Evolutionary conservation across 2,329 filamentous ascomycete genomes (phyloP).

Genomic region (Meredithiella fracta): DNA sequence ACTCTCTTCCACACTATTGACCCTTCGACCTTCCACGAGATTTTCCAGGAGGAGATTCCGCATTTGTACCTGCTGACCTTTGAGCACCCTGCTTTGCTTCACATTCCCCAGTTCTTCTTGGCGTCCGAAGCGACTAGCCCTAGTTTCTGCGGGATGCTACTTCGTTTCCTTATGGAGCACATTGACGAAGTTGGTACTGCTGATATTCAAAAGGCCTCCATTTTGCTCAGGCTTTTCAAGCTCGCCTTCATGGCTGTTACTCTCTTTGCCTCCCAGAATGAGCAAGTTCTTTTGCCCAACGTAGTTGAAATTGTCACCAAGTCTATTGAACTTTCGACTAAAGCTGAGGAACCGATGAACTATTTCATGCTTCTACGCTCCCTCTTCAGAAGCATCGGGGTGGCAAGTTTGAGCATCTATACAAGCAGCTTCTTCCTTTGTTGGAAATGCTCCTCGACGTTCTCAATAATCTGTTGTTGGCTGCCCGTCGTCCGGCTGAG

Average conservation of each 20-base stretch:
- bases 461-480: conserved; percentile 82
- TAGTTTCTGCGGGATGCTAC: conserved; percentile 92
- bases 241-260: conserved; percentile 98
- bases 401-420: conserved; percentile 91
- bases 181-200: conserved; percentile 88
- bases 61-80: conserved; percentile 96
- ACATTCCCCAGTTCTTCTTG: conserved; percentile 94
- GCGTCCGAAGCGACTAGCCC: conserved; percentile 97
- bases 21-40: conserved; percentile 93
- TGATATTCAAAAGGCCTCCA: conserved; percentile 83
- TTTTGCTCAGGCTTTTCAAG: conserved; percentile 87
- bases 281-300: conserved; percentile 86
- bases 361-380: conserved; percentile 90
- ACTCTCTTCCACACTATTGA: conserved; percentile 98
- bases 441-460: conserved; percentile 96
- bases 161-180: conserved; percentile 92
- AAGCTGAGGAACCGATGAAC: conserved; percentile 94
- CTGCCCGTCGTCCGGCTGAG: conserved; percentile 77
- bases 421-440: conserved; percentile 92
- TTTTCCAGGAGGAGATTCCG: conserved; percentile 94
- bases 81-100: conserved; percentile 81
- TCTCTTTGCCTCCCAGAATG: conserved; percentile 83
- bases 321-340: conserved; percentile 89
- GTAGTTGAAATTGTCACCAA: conserved; percentile 95
- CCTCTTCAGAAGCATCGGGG: conserved; percentile 94